Evolutionary conservation across 306 rosid genomes (phyloP), one percentile per base, ranked within the genome.

Genomic region (Pterocarpus santalinus): DNA sequence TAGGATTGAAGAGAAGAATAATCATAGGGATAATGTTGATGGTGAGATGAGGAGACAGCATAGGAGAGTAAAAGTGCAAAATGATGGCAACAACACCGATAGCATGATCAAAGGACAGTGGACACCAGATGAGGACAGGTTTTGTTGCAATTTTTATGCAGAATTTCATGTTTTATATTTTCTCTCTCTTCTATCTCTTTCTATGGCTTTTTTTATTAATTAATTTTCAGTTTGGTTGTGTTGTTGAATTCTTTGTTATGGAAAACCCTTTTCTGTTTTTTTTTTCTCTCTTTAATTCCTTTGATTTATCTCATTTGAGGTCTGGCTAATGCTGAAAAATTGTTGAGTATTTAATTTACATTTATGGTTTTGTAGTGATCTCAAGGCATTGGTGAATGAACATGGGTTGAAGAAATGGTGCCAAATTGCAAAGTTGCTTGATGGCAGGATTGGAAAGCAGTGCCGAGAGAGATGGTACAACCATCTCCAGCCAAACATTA

Each of bases 401-500:
- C 55, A 39, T 69, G 97, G 98, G 2, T 34, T 8, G 0, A 90
- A 85, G 38, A 90, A 90, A 80, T 93, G 98, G 98, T 78, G 90
- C 0, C 69, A 76, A 58, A 86, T 93, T 57, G 93, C 95, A 0
- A 87, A 82, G 35, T 14, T 34, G 32, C 69, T 94, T 52, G 32
- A 5, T 0, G 90, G 90, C 7, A 85, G 97, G 64, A 85, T 87
- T 7, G 98, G 95, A n/a, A 94, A 90, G 76, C 93, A 94, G 61
- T 90, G 94, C 8, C 85, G 97, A 17, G 98, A 94, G 76, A 89
- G 98, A 83, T 94, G 96, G 96, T 88, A 79, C 85, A 90, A 90
- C 49, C 96, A 94, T 89, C 83, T 94, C 14, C 69, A 82, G n/a
- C 97, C 98, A 35, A 85, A 94, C 76, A 86, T 92, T 68, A 90